Evolutionary conservation across 306 rosid species (phyloP).

Genomic region (Lathyrus oleraceus): DNA sequence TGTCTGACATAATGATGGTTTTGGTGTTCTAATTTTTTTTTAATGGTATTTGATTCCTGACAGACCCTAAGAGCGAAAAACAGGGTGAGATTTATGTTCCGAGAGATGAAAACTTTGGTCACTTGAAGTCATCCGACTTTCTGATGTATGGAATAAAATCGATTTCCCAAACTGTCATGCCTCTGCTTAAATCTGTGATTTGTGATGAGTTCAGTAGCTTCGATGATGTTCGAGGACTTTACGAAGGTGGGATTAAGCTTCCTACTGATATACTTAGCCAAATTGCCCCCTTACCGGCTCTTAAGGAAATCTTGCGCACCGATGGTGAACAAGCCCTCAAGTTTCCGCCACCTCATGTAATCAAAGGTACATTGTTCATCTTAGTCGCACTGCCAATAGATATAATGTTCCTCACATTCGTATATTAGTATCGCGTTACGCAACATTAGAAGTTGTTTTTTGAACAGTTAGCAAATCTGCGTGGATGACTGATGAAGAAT

Average conservation of each 20-base stretch:
- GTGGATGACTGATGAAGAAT: slow-evolving; percentile 86
- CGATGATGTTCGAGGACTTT: slow-evolving; percentile 57
- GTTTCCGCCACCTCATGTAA: slow-evolving; percentile 64
- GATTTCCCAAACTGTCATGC: slow-evolving; percentile 45
- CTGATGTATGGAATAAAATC: slow-evolving; percentile 60
- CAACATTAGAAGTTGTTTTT: too few relatives aligned
- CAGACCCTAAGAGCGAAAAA: slow-evolving; percentile 58
- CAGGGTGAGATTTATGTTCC: slow-evolving; percentile 52
- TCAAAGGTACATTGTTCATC: slow-evolving; percentile 43
- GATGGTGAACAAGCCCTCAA: slow-evolving; percentile 63
- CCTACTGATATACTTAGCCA: slow-evolving; percentile 45
- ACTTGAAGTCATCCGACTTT: slow-evolving; percentile 67
- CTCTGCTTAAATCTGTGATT: slow-evolving; percentile 38
- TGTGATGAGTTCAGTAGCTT: slow-evolving; percentile 57
- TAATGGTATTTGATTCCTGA: not conserved
- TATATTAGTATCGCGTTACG: too few relatives aligned
- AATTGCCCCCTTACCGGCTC: slow-evolving; percentile 53
- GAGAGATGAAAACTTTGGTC: slow-evolving; percentile 71
- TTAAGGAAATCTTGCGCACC: slow-evolving; percentile 61
- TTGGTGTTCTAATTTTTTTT: not conserved
- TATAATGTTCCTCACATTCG: too few relatives aligned
- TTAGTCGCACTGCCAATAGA: too few relatives aligned
- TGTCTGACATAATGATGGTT: not conserved
- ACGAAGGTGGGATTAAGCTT: slow-evolving; percentile 54
- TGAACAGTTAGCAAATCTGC: slow-evolving; percentile 52